A percentile compares a stretch with the other conserved stretches of the same genome.
Evolutionary conservation across 148 eudicot genomes (phyloP).

Genomic region (Cornus florida): DNA sequence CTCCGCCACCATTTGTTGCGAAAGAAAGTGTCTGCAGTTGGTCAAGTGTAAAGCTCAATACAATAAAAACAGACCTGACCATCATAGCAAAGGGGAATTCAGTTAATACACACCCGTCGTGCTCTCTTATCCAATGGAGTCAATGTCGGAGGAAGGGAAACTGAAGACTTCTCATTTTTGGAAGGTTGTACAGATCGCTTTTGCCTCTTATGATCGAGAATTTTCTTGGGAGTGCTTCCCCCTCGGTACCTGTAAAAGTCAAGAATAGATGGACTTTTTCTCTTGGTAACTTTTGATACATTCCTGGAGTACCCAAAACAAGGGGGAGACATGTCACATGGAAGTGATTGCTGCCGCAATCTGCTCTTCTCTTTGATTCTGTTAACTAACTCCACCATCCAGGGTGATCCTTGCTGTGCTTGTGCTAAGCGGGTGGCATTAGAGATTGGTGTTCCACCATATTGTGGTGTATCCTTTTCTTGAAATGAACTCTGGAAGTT

Average conservation of each 20-base stretch:
- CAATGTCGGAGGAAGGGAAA: slow-evolving; percentile 32
- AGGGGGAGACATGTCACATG: slow-evolving; percentile 47
- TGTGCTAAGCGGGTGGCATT: slow-evolving; percentile 65
- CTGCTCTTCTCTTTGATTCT: slow-evolving; percentile 80
- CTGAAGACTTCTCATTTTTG: slow-evolving; percentile 49
- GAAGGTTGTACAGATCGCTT: slow-evolving; percentile 38
- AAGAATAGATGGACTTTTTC: slow-evolving; percentile 84
- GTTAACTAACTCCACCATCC: slow-evolving; percentile 92
- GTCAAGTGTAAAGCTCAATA: slow-evolving; percentile 2
- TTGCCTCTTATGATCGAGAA: slow-evolving; percentile 44
- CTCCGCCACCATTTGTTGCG: slow-evolving; percentile 62
- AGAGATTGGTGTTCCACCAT: slow-evolving; percentile 60
- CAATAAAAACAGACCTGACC: not conserved
- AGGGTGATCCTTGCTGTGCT: slow-evolving; percentile 75
- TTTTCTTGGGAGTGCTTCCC: slow-evolving; percentile 52
- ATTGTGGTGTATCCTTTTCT: slow-evolving; percentile 32
- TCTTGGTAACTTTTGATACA: slow-evolving; percentile 47
- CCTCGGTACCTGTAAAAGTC: slow-evolving; percentile 75
- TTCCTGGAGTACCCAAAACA: slow-evolving; percentile 31
- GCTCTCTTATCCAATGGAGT: slow-evolving; percentile 92
- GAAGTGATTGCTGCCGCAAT: slow-evolving; percentile 55
- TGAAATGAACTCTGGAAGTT: slow-evolving; percentile 26
- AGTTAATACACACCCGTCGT: slow-evolving; percentile 50
- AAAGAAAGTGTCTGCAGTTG: slow-evolving; percentile 68
- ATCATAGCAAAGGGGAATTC: not conserved